These are phyloP conservation scores for Parathielavia appendiculata DNA, from an alignment of 495 filamentous ascomycete genomes.

Conservation along the genomic window DNA sequence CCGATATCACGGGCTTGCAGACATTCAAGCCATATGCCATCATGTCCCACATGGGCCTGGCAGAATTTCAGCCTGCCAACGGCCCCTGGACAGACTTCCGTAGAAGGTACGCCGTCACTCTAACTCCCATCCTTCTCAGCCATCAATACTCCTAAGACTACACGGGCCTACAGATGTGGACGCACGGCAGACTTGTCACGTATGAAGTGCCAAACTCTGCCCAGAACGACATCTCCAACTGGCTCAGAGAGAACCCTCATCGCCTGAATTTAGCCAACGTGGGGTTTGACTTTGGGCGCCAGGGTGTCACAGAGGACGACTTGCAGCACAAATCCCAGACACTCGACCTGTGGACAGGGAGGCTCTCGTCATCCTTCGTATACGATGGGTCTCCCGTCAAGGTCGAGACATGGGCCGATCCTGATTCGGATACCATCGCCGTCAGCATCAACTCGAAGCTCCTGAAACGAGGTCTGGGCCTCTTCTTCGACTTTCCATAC, in stretches of 20 bases:
- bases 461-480: slow-evolving; percentile 34
- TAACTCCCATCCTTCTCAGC: not conserved
- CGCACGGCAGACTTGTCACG: slow-evolving; percentile 49
- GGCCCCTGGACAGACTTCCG: slow-evolving; percentile 35
- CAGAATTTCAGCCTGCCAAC: slow-evolving; percentile 53
- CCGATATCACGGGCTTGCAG: slow-evolving; percentile 52
- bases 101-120: slow-evolving; percentile 27
- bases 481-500: slow-evolving; percentile 52
- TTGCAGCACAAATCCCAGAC: slow-evolving; percentile 39
- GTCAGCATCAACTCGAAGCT: slow-evolving; percentile 40
- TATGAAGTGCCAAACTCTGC: slow-evolving; percentile 50
- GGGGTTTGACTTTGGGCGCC: slow-evolving; percentile 41
- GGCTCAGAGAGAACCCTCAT: slow-evolving; percentile 51
- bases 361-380: slow-evolving; percentile 42
- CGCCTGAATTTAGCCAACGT: slow-evolving; percentile 46
- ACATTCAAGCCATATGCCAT: slow-evolving; percentile 57
- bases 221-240: slow-evolving; percentile 47
- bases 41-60: slow-evolving; percentile 53
- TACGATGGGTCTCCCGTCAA: slow-evolving; percentile 36
- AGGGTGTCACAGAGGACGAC: slow-evolving; percentile 39
- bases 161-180: slow-evolving; percentile 49
- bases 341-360: slow-evolving; percentile 48
- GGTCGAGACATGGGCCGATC: slow-evolving; percentile 45
- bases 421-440: slow-evolving; percentile 44
- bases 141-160: slow-evolving; percentile 30